phyloP scores from a whole-genome alignment of 2,329 filamentous ascomycete genomes.

The Ambrosiella cleistominuta region DNA sequence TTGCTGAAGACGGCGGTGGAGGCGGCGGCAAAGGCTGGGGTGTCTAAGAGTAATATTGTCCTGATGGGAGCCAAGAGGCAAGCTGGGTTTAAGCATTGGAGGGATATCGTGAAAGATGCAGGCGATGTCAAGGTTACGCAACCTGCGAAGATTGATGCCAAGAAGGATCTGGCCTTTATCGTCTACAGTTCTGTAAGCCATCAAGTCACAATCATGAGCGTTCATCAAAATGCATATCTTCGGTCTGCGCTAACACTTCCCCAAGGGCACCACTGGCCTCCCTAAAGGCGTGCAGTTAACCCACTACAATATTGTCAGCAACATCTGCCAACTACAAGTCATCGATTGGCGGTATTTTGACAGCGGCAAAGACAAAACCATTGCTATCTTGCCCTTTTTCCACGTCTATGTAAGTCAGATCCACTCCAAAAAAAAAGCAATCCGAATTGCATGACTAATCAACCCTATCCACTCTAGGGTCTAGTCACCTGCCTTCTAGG shows the following conservation, averaged over 20 bases:
- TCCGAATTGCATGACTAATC: background rate
- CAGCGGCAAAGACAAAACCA: slow-evolving; percentile 50
- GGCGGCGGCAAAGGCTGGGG: slow-evolving; percentile 52
- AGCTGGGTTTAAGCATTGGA: slow-evolving; percentile 49
- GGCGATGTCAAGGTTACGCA: background rate
- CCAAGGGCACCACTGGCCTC: slow-evolving; percentile 62
- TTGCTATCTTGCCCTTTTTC: slow-evolving; percentile 76
- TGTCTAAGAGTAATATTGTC: slow-evolving; percentile 55
- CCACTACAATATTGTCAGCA: slow-evolving; percentile 67
- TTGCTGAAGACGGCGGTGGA: slow-evolving; percentile 46
- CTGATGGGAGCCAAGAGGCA: slow-evolving; percentile 56
- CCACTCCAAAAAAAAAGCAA: background rate
- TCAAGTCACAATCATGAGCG: background rate
- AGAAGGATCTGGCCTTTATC: slow-evolving; percentile 62
- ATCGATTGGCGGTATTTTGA: slow-evolving; percentile 37
- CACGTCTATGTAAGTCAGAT: slow-evolving; percentile 57
- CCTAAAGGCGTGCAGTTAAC: slow-evolving; percentile 84
- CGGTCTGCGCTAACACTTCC: background rate
- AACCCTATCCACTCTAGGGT: slow-evolving; percentile 16
- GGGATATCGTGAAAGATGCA: slow-evolving; percentile 35
- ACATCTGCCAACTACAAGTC: slow-evolving; percentile 38
- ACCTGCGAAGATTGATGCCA: slow-evolving; percentile 41
- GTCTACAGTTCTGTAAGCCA: slow-evolving; percentile 53
- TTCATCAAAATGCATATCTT: background rate
- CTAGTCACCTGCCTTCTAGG: slow-evolving; percentile 19